These are phyloP conservation scores for Didymella segeticola DNA, from an alignment of 2,329 filamentous ascomycete genomes.

Conservation along the genomic window DNA sequence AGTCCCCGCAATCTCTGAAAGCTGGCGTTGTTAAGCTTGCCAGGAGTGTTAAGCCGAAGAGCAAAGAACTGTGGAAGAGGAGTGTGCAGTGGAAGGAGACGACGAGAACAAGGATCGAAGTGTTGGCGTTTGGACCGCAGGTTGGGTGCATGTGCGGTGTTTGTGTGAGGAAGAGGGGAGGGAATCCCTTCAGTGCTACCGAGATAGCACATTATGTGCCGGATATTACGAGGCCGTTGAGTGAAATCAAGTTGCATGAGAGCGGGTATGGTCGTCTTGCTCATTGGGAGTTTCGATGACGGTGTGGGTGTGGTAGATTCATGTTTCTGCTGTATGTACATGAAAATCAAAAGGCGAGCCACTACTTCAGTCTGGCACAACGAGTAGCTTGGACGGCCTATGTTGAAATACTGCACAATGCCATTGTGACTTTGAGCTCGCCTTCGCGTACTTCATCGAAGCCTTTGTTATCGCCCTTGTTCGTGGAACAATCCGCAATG, in stretches of 20 bases:
- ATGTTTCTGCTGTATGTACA: too few species aligned
- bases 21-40: neutral
- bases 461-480: neutral
- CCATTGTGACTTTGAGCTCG: neutral
- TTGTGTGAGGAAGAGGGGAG: neutral
- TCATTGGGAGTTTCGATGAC: too few species aligned
- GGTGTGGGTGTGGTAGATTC: too few species aligned
- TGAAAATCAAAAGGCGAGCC: too few species aligned
- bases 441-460: too few species aligned
- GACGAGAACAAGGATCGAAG: neutral
- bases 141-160: neutral
- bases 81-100: too few species aligned
- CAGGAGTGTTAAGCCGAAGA: neutral
- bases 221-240: neutral
- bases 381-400: too few species aligned
- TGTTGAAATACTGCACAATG: neutral
- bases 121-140: neutral
- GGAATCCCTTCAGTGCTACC: neutral
- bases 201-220: neutral
- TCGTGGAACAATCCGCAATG: neutral
- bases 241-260: too few species aligned
- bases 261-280: too few species aligned
- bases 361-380: too few species aligned
- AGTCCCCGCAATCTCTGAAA: neutral
- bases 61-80: neutral